Conservation (phyloP, 2,329 filamentous ascomycete species). For the Xylariaceae sp. region DNA sequence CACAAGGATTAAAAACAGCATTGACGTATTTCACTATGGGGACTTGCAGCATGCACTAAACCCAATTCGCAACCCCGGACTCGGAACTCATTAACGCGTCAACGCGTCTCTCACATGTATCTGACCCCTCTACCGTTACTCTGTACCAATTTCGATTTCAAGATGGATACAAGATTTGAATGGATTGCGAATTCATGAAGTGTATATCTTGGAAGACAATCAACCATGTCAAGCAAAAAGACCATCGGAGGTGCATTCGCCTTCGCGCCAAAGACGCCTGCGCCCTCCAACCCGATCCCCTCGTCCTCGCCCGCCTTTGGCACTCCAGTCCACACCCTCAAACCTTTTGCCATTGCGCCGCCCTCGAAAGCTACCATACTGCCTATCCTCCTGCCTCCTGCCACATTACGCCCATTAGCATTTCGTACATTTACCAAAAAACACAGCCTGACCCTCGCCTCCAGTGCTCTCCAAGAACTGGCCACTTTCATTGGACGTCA, state of each 20-base stretch:
- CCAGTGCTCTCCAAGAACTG: constrained; percentile 77
- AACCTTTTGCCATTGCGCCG: constrained; percentile 53
- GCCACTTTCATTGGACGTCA: constrained; percentile 88
- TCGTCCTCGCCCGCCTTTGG: constrained; percentile 90
- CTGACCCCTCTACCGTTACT: constrained; percentile 2
- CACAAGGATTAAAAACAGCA: too few relatives aligned
- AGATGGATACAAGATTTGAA: background rate
- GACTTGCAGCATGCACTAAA: background rate
- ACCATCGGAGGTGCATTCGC: constrained; percentile 32
- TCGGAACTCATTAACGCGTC: constrained; percentile 29
- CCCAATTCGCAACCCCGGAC: constrained; percentile 13
- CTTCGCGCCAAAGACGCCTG: constrained; percentile 36
- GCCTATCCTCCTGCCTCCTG: constrained; percentile 82
- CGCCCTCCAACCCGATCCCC: constrained; percentile 59
- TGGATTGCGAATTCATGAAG: background rate
- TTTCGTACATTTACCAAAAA: constrained; percentile 98
- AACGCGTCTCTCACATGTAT: constrained; percentile 24
- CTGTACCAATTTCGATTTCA: background rate
- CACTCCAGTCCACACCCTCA: constrained; percentile 77
- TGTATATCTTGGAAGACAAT: too few relatives aligned
- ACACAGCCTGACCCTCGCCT: constrained; percentile 87
- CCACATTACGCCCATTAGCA: constrained; percentile 81
- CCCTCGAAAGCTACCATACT: constrained; percentile 62
- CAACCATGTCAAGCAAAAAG: constrained; percentile 27
- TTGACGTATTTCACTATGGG: too few relatives aligned